A percentile compares a stretch with the other conserved stretches of the same genome.
These are phyloP conservation scores for Thuidium tamariscinum DNA, from an alignment of 225 moss, liverwort and hornwort genomes.

Conservation along the genomic window DNA sequence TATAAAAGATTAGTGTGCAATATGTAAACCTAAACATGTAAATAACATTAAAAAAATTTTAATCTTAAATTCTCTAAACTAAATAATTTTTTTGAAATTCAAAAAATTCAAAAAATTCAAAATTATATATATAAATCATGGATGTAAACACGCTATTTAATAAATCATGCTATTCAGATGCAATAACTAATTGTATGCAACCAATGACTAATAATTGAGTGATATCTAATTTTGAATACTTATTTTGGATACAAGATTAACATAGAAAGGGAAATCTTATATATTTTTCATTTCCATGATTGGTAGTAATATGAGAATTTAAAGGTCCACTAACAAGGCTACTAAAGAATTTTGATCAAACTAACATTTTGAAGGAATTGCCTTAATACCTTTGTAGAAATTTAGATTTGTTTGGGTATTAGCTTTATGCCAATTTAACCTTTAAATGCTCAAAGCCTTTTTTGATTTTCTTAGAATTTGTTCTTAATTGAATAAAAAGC, in stretches of 20 bases:
- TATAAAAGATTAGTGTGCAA: not conserved
- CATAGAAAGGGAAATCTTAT: not conserved
- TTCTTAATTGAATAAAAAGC: too few relatives aligned
- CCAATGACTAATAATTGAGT: not conserved
- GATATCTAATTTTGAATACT: not conserved
- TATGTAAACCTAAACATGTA: not conserved
- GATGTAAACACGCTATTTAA: accelerated
- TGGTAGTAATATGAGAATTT: not conserved
- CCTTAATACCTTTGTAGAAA: not conserved
- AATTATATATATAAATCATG: not conserved
- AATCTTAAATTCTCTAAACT: too few relatives aligned
- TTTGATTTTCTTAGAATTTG: too few relatives aligned
- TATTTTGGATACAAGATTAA: not conserved
- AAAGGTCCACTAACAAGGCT: accelerated
- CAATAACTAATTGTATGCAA: not conserved
- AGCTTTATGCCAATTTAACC: not conserved
- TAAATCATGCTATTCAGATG: not conserved
- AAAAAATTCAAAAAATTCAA: too few relatives aligned
- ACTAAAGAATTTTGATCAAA: not conserved
- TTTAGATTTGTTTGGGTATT: not conserved
- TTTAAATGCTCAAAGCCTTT: too few relatives aligned
- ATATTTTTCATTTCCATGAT: not conserved
- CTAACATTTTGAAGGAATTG: not conserved
- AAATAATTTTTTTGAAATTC: too few relatives aligned
- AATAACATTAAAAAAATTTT: too few relatives aligned